Base-by-base conservation (phyloP, 345 rosid genomes). In the Xanthoceras sorbifolium region DNA sequence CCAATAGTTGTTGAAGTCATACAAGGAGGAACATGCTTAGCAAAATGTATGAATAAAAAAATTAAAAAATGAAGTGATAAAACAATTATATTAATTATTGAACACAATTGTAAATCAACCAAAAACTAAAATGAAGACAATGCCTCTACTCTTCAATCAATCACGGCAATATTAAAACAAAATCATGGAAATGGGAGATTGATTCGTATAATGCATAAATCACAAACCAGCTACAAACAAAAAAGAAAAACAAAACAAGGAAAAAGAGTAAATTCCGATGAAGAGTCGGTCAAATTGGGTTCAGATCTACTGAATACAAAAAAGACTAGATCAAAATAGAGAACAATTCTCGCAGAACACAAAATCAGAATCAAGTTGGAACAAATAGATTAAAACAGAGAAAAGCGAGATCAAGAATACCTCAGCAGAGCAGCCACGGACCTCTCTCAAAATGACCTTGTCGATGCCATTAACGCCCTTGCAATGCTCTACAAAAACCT, bases 381-480 rank as follows among this genome's bases (percentile, higher is more conserved):
- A 12, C 40, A 34, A 29, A 5, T 23, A 1, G 25, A 20, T 22
- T 22, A 3, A 57, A 18, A 12, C 11, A n/a, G 46, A 60, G 63
- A 9, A 32, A 28, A 26, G 36, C 2, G 69, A 50, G 46, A 42
- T 38, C 44, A 20, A 59, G 20, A 20, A n/a, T 82, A 94, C 97
- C 98, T 94, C 97, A 28, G 82, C 90, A 36, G 97, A 88, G 72
- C 81, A 85, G 63, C 91, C 88, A 0, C 87, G 88, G 59, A 54
- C 78, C 74, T 88, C 93, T 1, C 95, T 85, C 72, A 94, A 76
- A 70, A 89, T 83, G 83, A 94, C 82, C 84, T 88, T 94, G 17
- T 90, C 90, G 78, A 94, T 91, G 75, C 94, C 95, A 67, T 90
- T 89, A 52, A 85, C 32, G 69, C 98, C 98, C 77, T 85, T 90